Base-by-base conservation (phyloP, 352 stramenopile species). In the Blastocystis sp. region DNA sequence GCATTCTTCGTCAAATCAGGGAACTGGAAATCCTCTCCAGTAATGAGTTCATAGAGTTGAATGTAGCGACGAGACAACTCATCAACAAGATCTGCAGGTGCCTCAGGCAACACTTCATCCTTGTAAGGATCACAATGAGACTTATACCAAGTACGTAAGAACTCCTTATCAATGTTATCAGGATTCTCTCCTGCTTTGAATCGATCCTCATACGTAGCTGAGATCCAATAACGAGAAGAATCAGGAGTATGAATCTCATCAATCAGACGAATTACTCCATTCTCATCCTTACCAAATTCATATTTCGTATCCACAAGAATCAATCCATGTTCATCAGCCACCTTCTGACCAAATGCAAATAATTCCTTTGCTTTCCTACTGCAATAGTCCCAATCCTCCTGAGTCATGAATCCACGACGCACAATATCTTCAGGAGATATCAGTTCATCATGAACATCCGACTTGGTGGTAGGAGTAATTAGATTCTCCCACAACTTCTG, bases 151-250 rank as follows among this genome's bases (percentile, higher is more conserved):
- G 98, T 91, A 74, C 96, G 92, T 66, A 99, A 89, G 88, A 99
- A 99, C 91, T 99, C 96, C 92, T 99, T 99, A 91, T 99, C 96
- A 86, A n/a, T n/a, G n/a, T n/a, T n/a, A n/a, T n/a, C n/a, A n/a
- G n/a, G n/a, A n/a, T n/a, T n/a, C n/a, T n/a, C 89, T 5, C 93
- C 93, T 4, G 89, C 89, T 7, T 88, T 93, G 88, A 92, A 67
- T 52, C 89, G 78, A 2, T 52, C 89, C 54, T 90, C 89, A 65
- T 92, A 92, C 14, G 88, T 90, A 35, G 89, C 67, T 24, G 93
- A 91, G 37, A 96, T 90, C 93, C 93, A 96, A 86, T 92, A 92
- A 24, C 95, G 93, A 67, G 94, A 98, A 83, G 95, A 98, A 91
- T 99, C 96, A 32, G 96, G 96, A 24, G 96, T 99, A 89, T 98